Base-by-base conservation (phyloP, 1,139 yeast species). In the Pichia terricola region DNA sequence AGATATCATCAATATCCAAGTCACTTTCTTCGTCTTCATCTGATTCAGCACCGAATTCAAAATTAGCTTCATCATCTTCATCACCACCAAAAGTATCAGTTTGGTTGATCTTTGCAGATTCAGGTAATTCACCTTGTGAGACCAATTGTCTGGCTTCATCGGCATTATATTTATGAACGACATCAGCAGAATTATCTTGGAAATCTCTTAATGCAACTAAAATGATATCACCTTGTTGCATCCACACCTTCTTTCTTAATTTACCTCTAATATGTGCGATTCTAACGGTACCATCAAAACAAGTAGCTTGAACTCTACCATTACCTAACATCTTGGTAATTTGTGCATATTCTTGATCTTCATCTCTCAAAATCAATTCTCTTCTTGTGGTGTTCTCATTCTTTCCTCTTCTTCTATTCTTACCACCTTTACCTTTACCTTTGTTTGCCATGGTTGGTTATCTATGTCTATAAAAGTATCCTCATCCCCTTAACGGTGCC, bases 221-320 rank as follows among this genome's bases (percentile, higher is more conserved):
- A 55, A 94, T 88, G 58, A 94, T 94, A 64, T 94, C 99, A 69
- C 98, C 98, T 68, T 88, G 97, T 39, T 87, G 85, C 87, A 94
- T 89, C 99, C 99, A 94, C 51, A 89, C 97, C 79, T 91, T 91
- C 81, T 94, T 94, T 77, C 99, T 85, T 72, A 94, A 78, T 67
- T 94, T 94, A 57, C 99, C 99, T 75, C 99, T 85, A 61, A 94
- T 94, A 64, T 91, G 98, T 25, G 95, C 97, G 78, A 87, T 77
- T 72, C 99, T 81, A 64, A 81, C 87, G 56, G 74, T 72, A 53
- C 95, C 96, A 63, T 94, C 98, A 61, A 91, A 94, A 69, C 98
- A 94, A 45, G 79, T 67, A 46, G 95, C 96, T 66, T 89, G 96
- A 45, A 94, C 80, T 68, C 98, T 81, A 56, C 98, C 98, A 64